Base-by-base conservation (phyloP, 2,329 filamentous ascomycete genomes). In the Colletotrichum echinochloae region DNA sequence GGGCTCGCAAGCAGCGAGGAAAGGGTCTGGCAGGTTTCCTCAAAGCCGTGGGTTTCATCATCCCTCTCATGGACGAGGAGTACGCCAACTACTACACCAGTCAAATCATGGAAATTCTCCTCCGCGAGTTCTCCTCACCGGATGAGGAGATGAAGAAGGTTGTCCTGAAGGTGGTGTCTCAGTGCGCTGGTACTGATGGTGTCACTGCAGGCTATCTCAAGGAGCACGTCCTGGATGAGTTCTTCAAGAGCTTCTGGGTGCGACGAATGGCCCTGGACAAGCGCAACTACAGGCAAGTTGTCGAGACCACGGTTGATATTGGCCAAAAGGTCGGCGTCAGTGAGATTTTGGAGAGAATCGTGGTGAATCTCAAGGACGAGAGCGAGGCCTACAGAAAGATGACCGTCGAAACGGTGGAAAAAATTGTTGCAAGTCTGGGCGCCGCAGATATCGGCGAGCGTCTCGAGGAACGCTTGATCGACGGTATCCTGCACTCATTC, bases 111-210 rank as follows among this genome's bases (percentile, higher is more conserved):
- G 96, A 98, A 81, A 98, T 98, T 77, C 85, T 99, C 18, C 89
- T 98, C 37, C 91, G 96, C 76, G 96, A 99, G 79, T 99, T 99
- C 78, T 93, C 94, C 8, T 98, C 95, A 0, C 96, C 96, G 0
- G 96, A 99, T 74, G 96, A 99, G 81, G 96, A 99, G 82, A 99
- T 99, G 96, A 99, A 98, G 84, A 99, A 99, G 84, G 96, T 99
- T 1, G 96, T 99, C 9, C 85, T 99, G 69, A 98, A 98, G 82
- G 96, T 99, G 35, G 91, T 99, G 20, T 98, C 95, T 23, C 96
- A 99, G 78, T 98, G 96, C 78, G 94, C 96, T 9, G 92, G 92
- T 75, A 98, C 95, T 2, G 93, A 97, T 78, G 96, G 96, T 83
- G 96, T 99, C 35, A 98, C 96, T 41, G 93, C 95, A 44, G 92